phyloP scores from a whole-genome alignment of 495 filamentous ascomycete genomes.

The Daldinia grandis region DNA sequence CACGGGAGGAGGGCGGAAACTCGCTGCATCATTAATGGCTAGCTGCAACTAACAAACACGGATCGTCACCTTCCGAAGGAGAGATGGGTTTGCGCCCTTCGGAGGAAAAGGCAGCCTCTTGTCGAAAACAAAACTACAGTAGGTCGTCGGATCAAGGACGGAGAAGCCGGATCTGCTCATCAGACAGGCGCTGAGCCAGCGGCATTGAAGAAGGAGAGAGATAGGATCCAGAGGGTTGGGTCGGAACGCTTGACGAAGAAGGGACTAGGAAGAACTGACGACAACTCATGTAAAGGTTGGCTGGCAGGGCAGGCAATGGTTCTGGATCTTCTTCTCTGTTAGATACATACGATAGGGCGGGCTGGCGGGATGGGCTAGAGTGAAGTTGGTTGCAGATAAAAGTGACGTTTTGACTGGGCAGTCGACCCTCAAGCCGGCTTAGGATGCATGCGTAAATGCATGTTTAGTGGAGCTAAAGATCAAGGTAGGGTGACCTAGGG shows the following conservation, averaged over 20 bases:
- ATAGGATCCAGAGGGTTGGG: slow-evolving; percentile 25
- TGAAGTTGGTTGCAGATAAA: slow-evolving; percentile 29
- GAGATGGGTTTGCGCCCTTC: slow-evolving; percentile 19
- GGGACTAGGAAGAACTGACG: slow-evolving; percentile 36
- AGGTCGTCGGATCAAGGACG: slow-evolving; percentile 15
- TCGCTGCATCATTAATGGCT: slow-evolving; percentile 54
- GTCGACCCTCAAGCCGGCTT: slow-evolving; percentile 35
- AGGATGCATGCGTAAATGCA: slow-evolving; percentile 41
- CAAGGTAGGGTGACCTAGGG: slow-evolving; percentile 6
- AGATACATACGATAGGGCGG: slow-evolving; percentile 29
- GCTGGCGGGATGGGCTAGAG: slow-evolving; percentile 19
- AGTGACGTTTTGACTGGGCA: slow-evolving; percentile 43
- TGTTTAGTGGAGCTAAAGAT: slow-evolving; percentile 31
- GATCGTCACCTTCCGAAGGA: slow-evolving; percentile 31
- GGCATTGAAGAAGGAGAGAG: slow-evolving; percentile 23
- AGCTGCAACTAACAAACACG: slow-evolving; percentile 33
- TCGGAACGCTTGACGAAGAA: slow-evolving; percentile 16
- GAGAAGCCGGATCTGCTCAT: slow-evolving; percentile 17
- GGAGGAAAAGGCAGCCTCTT: slow-evolving; percentile 19
- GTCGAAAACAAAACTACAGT: slow-evolving; percentile 24
- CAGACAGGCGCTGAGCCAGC: slow-evolving; percentile 28
- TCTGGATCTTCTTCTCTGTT: slow-evolving; percentile 12
- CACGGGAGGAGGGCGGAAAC: slow-evolving; percentile 61
- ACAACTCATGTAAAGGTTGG: slow-evolving; percentile 32
- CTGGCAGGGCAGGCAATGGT: too few species aligned